phyloP scores from a whole-genome alignment of 2,329 filamentous ascomycete genomes.

The Graphiopsis chlorocephala region DNA sequence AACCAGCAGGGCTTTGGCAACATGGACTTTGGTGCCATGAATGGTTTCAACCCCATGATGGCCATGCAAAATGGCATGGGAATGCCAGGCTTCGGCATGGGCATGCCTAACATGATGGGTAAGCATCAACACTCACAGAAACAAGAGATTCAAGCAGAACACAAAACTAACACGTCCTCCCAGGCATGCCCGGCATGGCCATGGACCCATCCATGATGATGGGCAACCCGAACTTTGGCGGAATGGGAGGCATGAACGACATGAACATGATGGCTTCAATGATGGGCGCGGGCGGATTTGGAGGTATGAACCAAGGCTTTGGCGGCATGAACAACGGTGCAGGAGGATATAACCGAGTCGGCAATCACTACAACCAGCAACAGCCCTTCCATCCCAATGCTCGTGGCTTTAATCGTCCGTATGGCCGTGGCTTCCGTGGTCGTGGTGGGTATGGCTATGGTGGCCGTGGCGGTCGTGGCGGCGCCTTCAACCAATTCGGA shows the following conservation, averaged over 20 bases:
- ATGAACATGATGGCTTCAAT: conserved; percentile 58
- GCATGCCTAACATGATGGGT: conserved; percentile 77
- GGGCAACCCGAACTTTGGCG: conserved; percentile 63
- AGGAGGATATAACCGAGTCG: conserved; percentile 47
- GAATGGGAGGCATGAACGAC: conserved; percentile 72
- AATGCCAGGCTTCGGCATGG: conserved; percentile 41
- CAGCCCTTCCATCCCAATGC: conserved; percentile 51
- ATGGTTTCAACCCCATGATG: conserved; percentile 71
- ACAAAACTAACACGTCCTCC: not conserved
- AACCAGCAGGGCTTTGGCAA: conserved; percentile 24
- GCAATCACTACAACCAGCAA: conserved; percentile 37
- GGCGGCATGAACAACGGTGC: conserved; percentile 54
- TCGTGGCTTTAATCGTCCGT: conserved; percentile 64
- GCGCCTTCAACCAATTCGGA: conserved; percentile 17
- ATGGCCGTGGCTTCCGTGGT: conserved; percentile 40
- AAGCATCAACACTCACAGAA: conserved; percentile 41
- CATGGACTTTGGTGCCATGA: conserved; percentile 34
- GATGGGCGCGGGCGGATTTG: conserved; percentile 39
- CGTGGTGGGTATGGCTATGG: conserved; percentile 28
- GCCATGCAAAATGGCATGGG: conserved; percentile 54
- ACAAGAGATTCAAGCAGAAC: not conserved
- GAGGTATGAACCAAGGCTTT: conserved; percentile 41
- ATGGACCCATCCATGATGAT: conserved; percentile 73
- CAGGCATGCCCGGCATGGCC: conserved; percentile 77
- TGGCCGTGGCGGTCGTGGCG: conserved; percentile 14